A percentile compares a stretch with the other conserved stretches of the same genome.
phyloP scores from a whole-genome alignment of 306 rosid species.

The Sesbania bispinosa region DNA sequence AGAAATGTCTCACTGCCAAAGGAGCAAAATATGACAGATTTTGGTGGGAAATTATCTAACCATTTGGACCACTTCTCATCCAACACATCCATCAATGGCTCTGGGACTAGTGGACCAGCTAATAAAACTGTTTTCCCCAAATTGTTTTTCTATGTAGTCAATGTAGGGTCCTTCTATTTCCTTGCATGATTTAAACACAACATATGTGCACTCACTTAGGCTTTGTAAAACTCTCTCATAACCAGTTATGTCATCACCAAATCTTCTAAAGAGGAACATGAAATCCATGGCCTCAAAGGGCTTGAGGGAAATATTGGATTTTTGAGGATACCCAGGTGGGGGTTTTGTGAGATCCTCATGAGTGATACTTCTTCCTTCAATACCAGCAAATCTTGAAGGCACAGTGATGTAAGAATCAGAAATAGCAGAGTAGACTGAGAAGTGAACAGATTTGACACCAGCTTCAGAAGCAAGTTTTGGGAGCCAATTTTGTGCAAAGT shows the following conservation, averaged over 20 bases:
- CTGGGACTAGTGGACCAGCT: slow-evolving; percentile 48
- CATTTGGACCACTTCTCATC: slow-evolving; percentile 38
- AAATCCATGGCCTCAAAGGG: slow-evolving; percentile 36
- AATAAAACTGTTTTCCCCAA: slow-evolving; percentile 24
- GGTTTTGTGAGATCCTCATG: slow-evolving; percentile 32
- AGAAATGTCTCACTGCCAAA: slow-evolving; percentile 62
- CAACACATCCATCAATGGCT: slow-evolving; percentile 19
- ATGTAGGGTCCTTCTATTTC: slow-evolving; percentile 44
- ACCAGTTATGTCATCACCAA: slow-evolving; percentile 24
- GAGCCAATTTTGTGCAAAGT: slow-evolving; percentile 56
- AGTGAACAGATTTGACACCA: slow-evolving; percentile 38
- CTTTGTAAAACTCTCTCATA: slow-evolving; percentile 32
- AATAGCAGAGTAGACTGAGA: slow-evolving; percentile 34
- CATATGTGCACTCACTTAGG: slow-evolving; percentile 26
- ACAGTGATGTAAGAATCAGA: slow-evolving; percentile 31
- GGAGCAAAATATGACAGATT: slow-evolving; percentile 41
- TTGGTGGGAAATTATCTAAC: slow-evolving; percentile 28
- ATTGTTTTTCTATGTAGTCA: slow-evolving; percentile 32
- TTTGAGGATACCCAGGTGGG: slow-evolving; percentile 38
- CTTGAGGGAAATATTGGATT: slow-evolving; percentile 15
- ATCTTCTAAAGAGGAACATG: slow-evolving; percentile 28
- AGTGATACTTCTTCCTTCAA: slow-evolving; percentile 15
- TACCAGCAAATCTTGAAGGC: slow-evolving; percentile 26
- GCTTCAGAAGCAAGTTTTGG: slow-evolving; percentile 47
- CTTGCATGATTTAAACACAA: slow-evolving; percentile 30